Conservation (phyloP, 75 land plant species). For the Cupressus sempervirens region DNA sequence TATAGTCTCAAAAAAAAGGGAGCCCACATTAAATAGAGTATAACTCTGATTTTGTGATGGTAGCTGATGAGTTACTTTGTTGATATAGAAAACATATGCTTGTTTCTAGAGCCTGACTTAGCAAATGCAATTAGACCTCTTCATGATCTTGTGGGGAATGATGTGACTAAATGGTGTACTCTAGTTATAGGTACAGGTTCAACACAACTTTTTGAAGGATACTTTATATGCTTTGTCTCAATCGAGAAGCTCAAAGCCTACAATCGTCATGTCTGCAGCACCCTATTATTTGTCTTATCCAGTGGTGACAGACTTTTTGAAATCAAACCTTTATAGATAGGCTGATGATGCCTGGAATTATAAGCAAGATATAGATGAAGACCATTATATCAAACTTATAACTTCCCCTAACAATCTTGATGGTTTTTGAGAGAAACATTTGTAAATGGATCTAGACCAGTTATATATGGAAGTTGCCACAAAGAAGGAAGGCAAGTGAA, state of each 20-base stretch:
- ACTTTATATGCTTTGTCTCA: conserved; percentile 66
- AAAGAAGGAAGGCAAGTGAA: too few species aligned
- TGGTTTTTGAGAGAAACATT: conserved; percentile 52
- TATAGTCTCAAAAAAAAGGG: too few species aligned
- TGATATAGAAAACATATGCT: conserved; percentile 45
- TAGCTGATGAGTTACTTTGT: conserved; percentile 88
- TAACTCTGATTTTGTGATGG: conserved; percentile 63
- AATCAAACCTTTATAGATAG: conserved; percentile 74
- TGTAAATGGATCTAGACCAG: conserved; percentile 50
- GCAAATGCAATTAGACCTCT: conserved; percentile 44
- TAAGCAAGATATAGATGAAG: conserved; percentile 12
- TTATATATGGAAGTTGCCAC: too few species aligned
- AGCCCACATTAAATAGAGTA: conserved; percentile 34
- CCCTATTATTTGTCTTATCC: conserved; percentile 94
- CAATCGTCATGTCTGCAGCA: conserved; percentile 59
- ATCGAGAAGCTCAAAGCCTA: conserved; percentile 32
- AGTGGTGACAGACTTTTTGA: conserved; percentile 53
- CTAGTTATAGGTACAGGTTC: conserved; percentile 91
- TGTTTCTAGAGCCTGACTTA: conserved; percentile 80
- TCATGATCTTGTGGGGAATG: conserved; percentile 77
- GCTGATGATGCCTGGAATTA: conserved; percentile 71
- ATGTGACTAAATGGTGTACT: conserved; percentile 52
- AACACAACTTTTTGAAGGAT: conserved; percentile 79
- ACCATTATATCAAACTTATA: conserved; percentile 74
- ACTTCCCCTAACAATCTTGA: conserved; percentile 94